Evolutionary conservation across 345 rosid species (phyloP).

Genomic region (Gynandropsis gynandra): DNA sequence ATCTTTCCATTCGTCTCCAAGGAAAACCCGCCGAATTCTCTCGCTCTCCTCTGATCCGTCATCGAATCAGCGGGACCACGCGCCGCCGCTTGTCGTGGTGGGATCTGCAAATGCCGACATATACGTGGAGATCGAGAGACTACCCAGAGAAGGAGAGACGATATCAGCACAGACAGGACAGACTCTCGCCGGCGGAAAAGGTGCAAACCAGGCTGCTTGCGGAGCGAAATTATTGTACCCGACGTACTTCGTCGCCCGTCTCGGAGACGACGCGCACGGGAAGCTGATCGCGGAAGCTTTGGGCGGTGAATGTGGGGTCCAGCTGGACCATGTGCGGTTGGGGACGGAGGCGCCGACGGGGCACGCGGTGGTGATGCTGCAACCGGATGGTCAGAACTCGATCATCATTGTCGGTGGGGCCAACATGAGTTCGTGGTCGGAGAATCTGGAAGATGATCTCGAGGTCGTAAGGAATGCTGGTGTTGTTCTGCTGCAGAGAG

Average conservation of each 20-base stretch:
- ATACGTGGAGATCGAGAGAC: constrained; percentile 74
- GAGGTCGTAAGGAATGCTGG: constrained; percentile 77
- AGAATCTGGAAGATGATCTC: constrained; percentile 46
- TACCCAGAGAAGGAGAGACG: constrained; percentile 76
- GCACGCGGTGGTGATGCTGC: constrained; percentile 96
- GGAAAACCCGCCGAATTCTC: constrained; percentile 27
- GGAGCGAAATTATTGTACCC: constrained; percentile 68
- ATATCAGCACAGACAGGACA: constrained; percentile 67
- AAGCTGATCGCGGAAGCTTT: constrained; percentile 56
- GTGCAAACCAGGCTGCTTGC: constrained; percentile 95
- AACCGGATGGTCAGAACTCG: constrained; percentile 78
- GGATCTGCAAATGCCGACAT: constrained; percentile 91
- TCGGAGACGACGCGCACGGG: constrained; percentile 83
- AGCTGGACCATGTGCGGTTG: constrained; percentile 41
- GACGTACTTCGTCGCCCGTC: constrained; percentile 70
- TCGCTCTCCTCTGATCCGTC: constrained; percentile 30
- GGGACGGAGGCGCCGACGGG: constrained; percentile 63
- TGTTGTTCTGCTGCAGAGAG: constrained; percentile 76
- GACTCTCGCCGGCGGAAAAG: constrained; percentile 88
- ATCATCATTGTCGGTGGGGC: constrained; percentile 93
- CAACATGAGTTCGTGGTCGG: constrained; percentile 79
- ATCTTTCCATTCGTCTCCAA: constrained; percentile 1
- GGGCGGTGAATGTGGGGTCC: constrained; percentile 51
- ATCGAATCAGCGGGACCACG: constrained; percentile 1
- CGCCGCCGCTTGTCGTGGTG: constrained; percentile 69